phyloP scores from a whole-genome alignment of 2,329 filamentous ascomycete species.

The Bipolaris cookei region DNA sequence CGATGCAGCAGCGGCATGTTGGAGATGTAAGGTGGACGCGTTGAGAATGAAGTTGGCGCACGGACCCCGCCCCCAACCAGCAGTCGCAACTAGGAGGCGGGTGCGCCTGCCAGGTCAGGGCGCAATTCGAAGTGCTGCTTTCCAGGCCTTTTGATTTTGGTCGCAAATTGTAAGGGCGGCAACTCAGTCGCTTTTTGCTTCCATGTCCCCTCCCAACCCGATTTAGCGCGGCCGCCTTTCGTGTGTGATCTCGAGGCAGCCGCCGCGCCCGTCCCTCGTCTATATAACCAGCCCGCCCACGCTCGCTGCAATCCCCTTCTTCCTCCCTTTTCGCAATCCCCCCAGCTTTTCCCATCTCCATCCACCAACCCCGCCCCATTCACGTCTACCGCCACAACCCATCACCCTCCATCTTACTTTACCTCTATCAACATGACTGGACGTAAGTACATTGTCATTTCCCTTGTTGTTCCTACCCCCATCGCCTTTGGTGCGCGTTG shows the following conservation, averaged over 20 bases:
- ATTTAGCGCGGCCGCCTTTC: slow-evolving; percentile 30
- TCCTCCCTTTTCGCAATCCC: slow-evolving; percentile 24
- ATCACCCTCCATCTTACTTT: slow-evolving; percentile 36
- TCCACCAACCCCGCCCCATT: slow-evolving; percentile 11
- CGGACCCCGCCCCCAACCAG: slow-evolving; percentile 6
- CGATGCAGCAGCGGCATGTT: background rate
- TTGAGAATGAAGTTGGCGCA: slow-evolving; percentile 16
- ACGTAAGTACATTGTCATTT: slow-evolving; percentile 47
- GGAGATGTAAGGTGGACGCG: slow-evolving; percentile 11
- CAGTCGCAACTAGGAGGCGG: slow-evolving; percentile 2
- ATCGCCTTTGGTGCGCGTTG: slow-evolving; percentile 13
- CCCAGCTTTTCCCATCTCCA: slow-evolving; percentile 20
- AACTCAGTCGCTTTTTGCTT: slow-evolving; percentile 20
- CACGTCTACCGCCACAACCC: slow-evolving; percentile 12
- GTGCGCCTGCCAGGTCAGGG: slow-evolving; percentile 12
- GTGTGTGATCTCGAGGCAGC: slow-evolving; percentile 37
- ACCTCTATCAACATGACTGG: slow-evolving; percentile 51
- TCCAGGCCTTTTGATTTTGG: slow-evolving; percentile 29
- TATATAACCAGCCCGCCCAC: slow-evolving; percentile 29
- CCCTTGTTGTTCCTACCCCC: slow-evolving; percentile 7
- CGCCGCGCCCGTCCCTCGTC: slow-evolving; percentile 27
- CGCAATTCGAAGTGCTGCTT: slow-evolving; percentile 25
- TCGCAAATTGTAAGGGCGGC: slow-evolving; percentile 18
- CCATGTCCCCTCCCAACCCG: slow-evolving; percentile 26
- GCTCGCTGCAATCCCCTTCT: slow-evolving; percentile 11